These are phyloP conservation scores for Triglochin maritima DNA, from an alignment of 106 monocot genomes.

Conservation along the genomic window DNA sequence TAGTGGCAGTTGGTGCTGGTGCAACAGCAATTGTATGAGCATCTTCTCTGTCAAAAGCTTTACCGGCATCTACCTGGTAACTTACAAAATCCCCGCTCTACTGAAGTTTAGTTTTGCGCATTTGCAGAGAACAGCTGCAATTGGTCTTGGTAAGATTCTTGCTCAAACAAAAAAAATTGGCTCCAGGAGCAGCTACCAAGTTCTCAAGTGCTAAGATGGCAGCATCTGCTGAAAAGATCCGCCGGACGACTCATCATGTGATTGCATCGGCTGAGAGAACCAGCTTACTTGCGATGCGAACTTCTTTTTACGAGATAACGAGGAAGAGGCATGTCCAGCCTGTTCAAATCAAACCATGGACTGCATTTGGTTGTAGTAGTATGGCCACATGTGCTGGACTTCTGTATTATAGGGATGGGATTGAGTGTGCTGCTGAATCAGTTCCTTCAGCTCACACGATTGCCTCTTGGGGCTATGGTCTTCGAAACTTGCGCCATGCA, in stretches of 20 bases:
- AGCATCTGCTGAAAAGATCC: slow-evolving; percentile 74
- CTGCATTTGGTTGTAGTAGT: slow-evolving; percentile 60
- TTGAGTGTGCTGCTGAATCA: slow-evolving; percentile 75
- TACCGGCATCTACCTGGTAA: slow-evolving; percentile 48
- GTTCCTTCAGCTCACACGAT: slow-evolving; percentile 58
- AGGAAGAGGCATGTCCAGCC: slow-evolving; percentile 29
- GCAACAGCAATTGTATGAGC: slow-evolving; percentile 69
- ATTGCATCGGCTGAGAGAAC: slow-evolving; percentile 58
- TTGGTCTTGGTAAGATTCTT: slow-evolving; percentile 57
- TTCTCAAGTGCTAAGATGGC: slow-evolving; percentile 36
- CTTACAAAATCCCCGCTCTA: slow-evolving; percentile 28
- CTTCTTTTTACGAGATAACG: slow-evolving; percentile 87
- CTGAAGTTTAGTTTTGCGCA: slow-evolving; percentile 36
- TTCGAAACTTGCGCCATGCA: slow-evolving; percentile 54
- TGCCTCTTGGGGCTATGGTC: slow-evolving; percentile 67
- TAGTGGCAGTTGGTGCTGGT: slow-evolving; percentile 77
- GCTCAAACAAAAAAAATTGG: slow-evolving; percentile 33
- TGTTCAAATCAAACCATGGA: slow-evolving; percentile 47
- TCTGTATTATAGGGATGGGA: slow-evolving; percentile 63
- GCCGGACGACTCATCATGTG: slow-evolving; percentile 51
- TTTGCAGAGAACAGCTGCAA: slow-evolving; percentile 47
- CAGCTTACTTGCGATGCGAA: slow-evolving; percentile 70
- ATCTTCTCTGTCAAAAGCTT: slow-evolving; percentile 64
- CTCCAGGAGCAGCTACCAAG: slow-evolving; percentile 36
- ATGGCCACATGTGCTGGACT: slow-evolving; percentile 57